These are phyloP conservation scores for Coemansia sp. DNA, from an alignment of 192 early-diverging fungal genomes.

Conservation along the genomic window DNA sequence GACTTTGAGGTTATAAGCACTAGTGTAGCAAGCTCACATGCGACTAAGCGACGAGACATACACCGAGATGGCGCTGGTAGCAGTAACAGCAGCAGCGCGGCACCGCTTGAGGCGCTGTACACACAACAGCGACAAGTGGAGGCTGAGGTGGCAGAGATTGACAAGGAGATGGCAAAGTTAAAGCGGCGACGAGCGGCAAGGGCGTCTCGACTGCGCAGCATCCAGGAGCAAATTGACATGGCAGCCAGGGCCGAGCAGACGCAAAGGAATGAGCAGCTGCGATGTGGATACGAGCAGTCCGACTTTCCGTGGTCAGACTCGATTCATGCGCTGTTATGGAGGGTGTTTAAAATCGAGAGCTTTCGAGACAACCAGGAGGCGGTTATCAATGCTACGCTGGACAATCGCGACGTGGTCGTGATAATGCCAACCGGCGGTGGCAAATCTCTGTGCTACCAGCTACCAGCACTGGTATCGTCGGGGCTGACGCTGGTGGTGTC, in stretches of 20 bases:
- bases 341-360: conserved; percentile 48
- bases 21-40: not conserved
- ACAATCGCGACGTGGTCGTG: conserved; percentile 50
- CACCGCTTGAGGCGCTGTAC: not conserved
- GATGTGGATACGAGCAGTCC: conserved; percentile 32
- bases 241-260: conserved; percentile 11
- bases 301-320: conserved; percentile 57
- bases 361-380: conserved; percentile 55
- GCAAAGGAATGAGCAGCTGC: conserved; percentile 23
- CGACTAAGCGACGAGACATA: not conserved
- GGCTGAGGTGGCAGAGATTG: conserved; percentile 24
- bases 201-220: conserved; percentile 10
- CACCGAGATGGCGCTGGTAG: not conserved
- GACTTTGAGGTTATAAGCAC: not conserved
- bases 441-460: conserved; percentile 58
- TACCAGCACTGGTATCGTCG: conserved; percentile 42
- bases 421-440: conserved; percentile 57
- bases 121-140: conserved; percentile 9
- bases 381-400: conserved; percentile 56
- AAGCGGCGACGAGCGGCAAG: conserved; percentile 12
- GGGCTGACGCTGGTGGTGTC: conserved; percentile 56
- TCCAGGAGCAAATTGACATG: conserved; percentile 23
- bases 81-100: not conserved
- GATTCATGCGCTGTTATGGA: conserved; percentile 33
- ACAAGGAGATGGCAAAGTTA: conserved; percentile 26